Percentiles rank a stretch among this genome's conserved stretches.
These are phyloP conservation scores for Fomitopsis palustris DNA, from an alignment of 1,284 basidiomycete species.

Conservation along the genomic window DNA sequence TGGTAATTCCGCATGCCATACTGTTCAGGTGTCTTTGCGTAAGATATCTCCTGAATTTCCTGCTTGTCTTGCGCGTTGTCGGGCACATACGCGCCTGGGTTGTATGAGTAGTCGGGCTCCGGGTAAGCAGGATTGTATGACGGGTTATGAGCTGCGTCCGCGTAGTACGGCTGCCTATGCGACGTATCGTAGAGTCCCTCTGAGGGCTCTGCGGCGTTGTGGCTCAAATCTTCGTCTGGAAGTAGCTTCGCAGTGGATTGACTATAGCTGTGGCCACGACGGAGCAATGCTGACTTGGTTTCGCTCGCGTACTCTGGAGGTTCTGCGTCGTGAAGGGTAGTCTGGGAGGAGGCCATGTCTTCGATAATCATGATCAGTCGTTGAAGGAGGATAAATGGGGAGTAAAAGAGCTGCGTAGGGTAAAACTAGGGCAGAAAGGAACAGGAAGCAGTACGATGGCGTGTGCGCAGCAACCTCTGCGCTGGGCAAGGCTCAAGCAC, in stretches of 20 bases:
- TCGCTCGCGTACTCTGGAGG: constrained; percentile 2
- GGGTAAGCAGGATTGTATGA: not conserved
- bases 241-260: constrained; percentile 6
- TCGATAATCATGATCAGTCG: not conserved
- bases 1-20: constrained; percentile 11
- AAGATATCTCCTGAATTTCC: not conserved
- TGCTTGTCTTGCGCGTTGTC: constrained; percentile 5
- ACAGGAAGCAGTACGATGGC: not conserved
- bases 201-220: not conserved
- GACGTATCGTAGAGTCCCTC: not conserved
- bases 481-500: not conserved
- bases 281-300: not conserved
- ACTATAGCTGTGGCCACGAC: constrained; percentile 10
- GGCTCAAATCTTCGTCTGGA: not conserved
- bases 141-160: not conserved
- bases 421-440: not conserved
- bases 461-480: not conserved
- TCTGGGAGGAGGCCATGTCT: constrained; percentile 7
- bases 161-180: not conserved
- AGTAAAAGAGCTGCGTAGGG: not conserved
- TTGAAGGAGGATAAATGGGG: not conserved
- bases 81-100: constrained; percentile 3
- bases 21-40: not conserved
- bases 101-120: constrained; percentile 1
- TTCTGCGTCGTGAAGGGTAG: not conserved